Evolutionary conservation across 2,329 filamentous ascomycete genomes (phyloP), one percentile per base, ranked within the genome.

Genomic region (Pezizomycotina sp.): DNA sequence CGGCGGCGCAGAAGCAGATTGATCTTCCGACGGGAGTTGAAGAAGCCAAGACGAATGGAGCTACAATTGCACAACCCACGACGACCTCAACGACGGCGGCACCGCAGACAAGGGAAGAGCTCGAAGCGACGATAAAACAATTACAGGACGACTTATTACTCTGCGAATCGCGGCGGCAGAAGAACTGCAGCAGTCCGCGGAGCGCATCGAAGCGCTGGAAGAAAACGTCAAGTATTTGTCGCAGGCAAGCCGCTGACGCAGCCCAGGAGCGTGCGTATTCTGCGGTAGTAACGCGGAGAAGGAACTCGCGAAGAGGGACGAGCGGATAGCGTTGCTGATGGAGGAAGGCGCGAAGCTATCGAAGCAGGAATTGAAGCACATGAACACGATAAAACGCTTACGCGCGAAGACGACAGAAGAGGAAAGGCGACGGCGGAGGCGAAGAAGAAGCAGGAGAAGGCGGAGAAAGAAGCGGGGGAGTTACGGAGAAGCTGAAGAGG

Each of bases 321-420:
- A 86, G 50, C 80, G 80, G 54, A 91, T 95, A 50, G 81, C 84
- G 2, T 62, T 84, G 29, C 62, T 98, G 8, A 78, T 98, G 65
- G 77, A 92, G 49, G 89, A 98, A 60, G 89, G 91, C 1, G 79
- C 89, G 50, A 83, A 77, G 48, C 65, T 95, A 6, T 84, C 82
- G 1, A 79, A 77, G 49, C 78, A 71, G 0, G 89, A 98, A 55
- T 70, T 93, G 56, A 82, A 83, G 52, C 75, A 91, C 46, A 66
- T 86, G 43, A 71, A 71, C 4, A 74, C 76, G 3, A 79, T 95
- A 50, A 92, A 89, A 57, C 84, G 81, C 52, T 59, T 95, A 40
- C 71, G 74, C 27, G 60, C 63, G 14, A 76, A 77, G 51, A 56
- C 78, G 9, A 60, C 66, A 7, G 70, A 77, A 30, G 66, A 71